Percentiles rank a stretch among this genome's conserved stretches.
Evolutionary conservation across 1,284 basidiomycete species (phyloP).

Genomic region (Lentinula novae-zelandiae): DNA sequence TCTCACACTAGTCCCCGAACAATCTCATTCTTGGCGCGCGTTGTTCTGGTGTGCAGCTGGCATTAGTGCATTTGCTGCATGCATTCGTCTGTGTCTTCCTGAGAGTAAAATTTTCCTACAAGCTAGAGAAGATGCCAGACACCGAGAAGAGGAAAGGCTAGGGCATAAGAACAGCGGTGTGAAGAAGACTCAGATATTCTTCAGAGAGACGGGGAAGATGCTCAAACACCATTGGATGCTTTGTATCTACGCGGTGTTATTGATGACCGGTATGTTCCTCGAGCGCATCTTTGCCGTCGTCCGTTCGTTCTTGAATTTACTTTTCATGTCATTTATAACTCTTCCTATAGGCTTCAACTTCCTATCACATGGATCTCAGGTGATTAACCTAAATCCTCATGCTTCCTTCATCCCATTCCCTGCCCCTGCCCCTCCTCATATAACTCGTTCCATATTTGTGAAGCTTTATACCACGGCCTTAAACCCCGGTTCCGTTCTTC

Average conservation of each 20-base stretch:
- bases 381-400: conserved; percentile 10
- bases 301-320: too few relatives aligned
- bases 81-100: conserved; percentile 73
- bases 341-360: conserved; percentile 78
- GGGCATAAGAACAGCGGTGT: conserved; percentile 36
- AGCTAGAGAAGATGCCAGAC: conserved; percentile 47
- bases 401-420: not conserved
- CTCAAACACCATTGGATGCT: conserved; percentile 82
- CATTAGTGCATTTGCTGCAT: conserved; percentile 71
- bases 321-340: not conserved
- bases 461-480: not conserved
- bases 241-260: conserved; percentile 79
- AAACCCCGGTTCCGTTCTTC: not conserved
- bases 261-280: conserved; percentile 67
- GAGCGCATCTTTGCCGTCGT: too few relatives aligned
- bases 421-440: not conserved
- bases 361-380: conserved; percentile 83
- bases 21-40: conserved; percentile 46
- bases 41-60: conserved; percentile 72
- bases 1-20: conserved; percentile 57
- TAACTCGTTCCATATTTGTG: not conserved
- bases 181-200: conserved; percentile 50
- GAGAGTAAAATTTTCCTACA: conserved; percentile 78
- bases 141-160: not conserved
- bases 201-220: conserved; percentile 72